Conservation (phyloP, 257 asterid genomes). For the Parsonsia alboflavescens region DNA sequence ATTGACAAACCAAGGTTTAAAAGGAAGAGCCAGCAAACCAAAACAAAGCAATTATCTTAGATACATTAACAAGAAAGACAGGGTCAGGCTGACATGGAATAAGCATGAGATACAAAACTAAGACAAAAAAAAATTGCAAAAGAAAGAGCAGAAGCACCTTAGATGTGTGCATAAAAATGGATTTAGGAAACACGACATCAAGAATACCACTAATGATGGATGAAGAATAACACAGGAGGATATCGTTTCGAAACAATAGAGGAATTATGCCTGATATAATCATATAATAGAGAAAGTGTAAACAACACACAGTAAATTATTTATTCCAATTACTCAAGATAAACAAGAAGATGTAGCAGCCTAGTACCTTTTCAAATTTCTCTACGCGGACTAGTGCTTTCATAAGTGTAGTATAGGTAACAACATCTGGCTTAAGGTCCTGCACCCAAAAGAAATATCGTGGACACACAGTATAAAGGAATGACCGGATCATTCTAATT, state of each 20-base stretch:
- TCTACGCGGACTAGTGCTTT: slow-evolving; percentile 86
- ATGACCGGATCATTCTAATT: slow-evolving; percentile 2
- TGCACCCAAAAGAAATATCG: slow-evolving; percentile 33
- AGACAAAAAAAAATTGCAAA: not conserved
- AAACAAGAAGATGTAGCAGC: not conserved
- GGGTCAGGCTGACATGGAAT: not conserved
- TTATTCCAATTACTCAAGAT: slow-evolving; percentile 3
- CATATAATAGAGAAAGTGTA: not conserved
- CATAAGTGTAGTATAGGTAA: slow-evolving; percentile 95
- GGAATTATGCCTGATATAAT: not conserved
- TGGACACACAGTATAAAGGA: slow-evolving; percentile 9
- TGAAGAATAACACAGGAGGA: not conserved
- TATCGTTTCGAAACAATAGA: not conserved
- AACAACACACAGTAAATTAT: not conserved
- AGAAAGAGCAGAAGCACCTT: not conserved
- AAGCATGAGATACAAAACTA: not conserved
- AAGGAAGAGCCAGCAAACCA: not conserved
- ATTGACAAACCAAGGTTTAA: not conserved
- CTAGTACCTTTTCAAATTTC: slow-evolving; percentile 69
- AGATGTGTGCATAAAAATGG: not conserved
- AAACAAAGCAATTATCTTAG: not conserved
- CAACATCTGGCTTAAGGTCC: slow-evolving; percentile 86
- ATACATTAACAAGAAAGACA: not conserved
- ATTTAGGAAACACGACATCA: not conserved
- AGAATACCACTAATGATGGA: not conserved